phyloP scores from a whole-genome alignment of 495 filamentous ascomycete species.

The Alectoria sarmentosa region DNA sequence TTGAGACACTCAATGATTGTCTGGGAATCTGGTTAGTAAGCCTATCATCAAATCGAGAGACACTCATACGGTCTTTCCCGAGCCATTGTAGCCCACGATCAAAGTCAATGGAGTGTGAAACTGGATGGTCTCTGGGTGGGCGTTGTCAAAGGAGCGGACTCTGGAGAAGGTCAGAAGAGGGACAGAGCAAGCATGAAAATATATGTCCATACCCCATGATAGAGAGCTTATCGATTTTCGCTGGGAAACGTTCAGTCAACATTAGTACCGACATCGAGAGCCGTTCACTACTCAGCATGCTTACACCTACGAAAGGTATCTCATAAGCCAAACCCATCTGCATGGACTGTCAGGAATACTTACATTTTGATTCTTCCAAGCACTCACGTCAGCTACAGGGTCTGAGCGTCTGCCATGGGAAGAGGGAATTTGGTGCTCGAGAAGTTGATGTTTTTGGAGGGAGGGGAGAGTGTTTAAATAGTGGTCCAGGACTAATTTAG shows the following conservation, averaged over 20 bases:
- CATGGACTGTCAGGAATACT: neutral
- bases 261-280: neutral
- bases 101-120: constrained; percentile 88
- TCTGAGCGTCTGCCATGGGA: neutral
- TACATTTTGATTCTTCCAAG: constrained; percentile 7
- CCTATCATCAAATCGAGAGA: neutral
- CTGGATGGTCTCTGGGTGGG: constrained; percentile 68
- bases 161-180: constrained; percentile 35
- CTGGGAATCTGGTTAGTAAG: constrained; percentile 30
- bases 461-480: neutral
- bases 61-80: constrained; percentile 71
- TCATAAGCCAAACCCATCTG: neutral
- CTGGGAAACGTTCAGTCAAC: constrained; percentile 28
- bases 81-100: constrained; percentile 95
- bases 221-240: constrained; percentile 83
- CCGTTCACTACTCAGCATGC: neutral
- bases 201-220: constrained; percentile 59
- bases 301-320: constrained; percentile 11
- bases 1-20: constrained; percentile 99
- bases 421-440: neutral
- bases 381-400: neutral
- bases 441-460: neutral
- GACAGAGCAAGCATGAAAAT: neutral
- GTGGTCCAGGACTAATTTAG: neutral
- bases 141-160: constrained; percentile 86